Evolutionary conservation across 2,329 filamentous ascomycete genomes (phyloP).

Genomic region (Aspergillus ustus): DNA sequence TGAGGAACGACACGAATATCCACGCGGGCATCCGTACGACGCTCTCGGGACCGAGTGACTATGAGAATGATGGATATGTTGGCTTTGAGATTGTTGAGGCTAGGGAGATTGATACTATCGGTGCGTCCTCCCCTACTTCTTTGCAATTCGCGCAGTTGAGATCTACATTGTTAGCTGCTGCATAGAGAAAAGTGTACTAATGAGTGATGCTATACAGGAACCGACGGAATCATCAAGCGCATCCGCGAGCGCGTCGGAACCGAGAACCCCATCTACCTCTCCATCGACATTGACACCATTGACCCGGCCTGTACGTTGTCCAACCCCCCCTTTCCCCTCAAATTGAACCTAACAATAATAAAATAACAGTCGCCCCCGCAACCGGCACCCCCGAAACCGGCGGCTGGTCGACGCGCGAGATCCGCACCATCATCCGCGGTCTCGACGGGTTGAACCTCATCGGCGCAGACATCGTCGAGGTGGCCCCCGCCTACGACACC

Average conservation of each 20-base stretch:
- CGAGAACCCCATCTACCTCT: slow-evolving; percentile 76
- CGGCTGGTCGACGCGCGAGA: slow-evolving; percentile 64
- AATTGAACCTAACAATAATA: not conserved
- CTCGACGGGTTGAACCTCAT: slow-evolving; percentile 62
- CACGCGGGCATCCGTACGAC: slow-evolving; percentile 87
- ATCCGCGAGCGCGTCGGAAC: slow-evolving; percentile 77
- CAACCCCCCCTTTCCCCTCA: not conserved
- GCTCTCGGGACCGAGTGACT: slow-evolving; percentile 76
- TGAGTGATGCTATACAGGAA: slow-evolving; percentile 39
- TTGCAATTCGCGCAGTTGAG: too few species aligned
- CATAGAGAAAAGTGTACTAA: not conserved
- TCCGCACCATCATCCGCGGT: slow-evolving; percentile 63
- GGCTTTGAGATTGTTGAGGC: slow-evolving; percentile 84
- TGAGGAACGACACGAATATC: slow-evolving; percentile 83
- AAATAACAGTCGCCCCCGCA: slow-evolving; percentile 42
- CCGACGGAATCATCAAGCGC: slow-evolving; percentile 75
- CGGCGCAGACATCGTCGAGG: slow-evolving; percentile 66
- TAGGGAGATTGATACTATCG: slow-evolving; percentile 70
- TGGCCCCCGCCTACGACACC: slow-evolving; percentile 66
- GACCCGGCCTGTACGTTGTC: slow-evolving; percentile 73
- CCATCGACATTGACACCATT: slow-evolving; percentile 85
- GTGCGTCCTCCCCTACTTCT: slow-evolving; percentile 17
- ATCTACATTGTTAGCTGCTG: not conserved
- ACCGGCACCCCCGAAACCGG: slow-evolving; percentile 67
- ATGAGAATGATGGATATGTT: slow-evolving; percentile 83